Evolutionary conservation across 2,329 filamentous ascomycete genomes (phyloP).

Genomic region (Pseudocercospora macadamiae): DNA sequence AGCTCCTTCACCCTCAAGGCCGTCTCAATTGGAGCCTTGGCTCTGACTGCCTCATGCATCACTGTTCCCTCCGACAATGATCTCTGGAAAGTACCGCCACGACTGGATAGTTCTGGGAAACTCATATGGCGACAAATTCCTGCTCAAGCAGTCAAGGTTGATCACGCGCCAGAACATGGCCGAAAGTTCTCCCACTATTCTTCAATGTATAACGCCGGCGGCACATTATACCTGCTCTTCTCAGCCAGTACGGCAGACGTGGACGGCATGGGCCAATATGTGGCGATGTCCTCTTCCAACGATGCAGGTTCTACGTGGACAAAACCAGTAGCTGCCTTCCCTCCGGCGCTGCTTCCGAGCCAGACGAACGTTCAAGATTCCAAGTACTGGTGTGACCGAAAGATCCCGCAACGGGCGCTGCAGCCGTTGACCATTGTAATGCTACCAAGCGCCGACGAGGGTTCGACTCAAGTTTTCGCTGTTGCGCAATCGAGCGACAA

Average conservation of each 20-base stretch:
- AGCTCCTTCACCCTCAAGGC: conserved; percentile 3
- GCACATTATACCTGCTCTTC: conserved; percentile 18
- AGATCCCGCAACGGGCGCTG: conserved; percentile 13
- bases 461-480: conserved; percentile 11
- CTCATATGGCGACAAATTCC: conserved; percentile 15
- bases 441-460: conserved; percentile 13
- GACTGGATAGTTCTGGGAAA: not conserved
- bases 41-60: conserved; percentile 12
- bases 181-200: conserved; percentile 14
- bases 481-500: conserved; percentile 22
- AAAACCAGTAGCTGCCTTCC: conserved; percentile 11
- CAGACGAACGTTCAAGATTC: conserved; percentile 13
- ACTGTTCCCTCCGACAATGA: conserved; percentile 2
- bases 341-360: conserved; percentile 15
- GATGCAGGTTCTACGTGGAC: conserved; percentile 15
- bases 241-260: conserved; percentile 12
- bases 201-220: conserved; percentile 16
- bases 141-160: conserved; percentile 10
- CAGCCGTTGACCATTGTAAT: conserved; percentile 18
- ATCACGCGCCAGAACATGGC: conserved; percentile 3
- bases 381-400: conserved; percentile 11
- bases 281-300: conserved; percentile 9
- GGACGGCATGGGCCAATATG: conserved; percentile 18
- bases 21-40: conserved; percentile 7
- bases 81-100: conserved; percentile 17